Evolutionary conservation across 306 rosid genomes (phyloP).

Genomic region (Medicago lupulina): DNA sequence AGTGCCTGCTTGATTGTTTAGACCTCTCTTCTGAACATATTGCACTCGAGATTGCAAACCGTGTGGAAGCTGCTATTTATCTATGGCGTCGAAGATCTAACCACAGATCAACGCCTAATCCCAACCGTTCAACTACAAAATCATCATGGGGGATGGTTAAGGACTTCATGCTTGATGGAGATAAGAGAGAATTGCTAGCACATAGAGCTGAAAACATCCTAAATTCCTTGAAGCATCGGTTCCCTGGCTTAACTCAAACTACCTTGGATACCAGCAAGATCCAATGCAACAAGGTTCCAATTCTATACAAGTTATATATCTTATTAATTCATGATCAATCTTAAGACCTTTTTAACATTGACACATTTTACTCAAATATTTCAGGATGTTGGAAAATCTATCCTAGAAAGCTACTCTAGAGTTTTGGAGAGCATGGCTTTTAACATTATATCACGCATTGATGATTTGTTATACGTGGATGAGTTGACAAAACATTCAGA

Average conservation of each 20-base stretch:
- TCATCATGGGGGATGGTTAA: slow-evolving; percentile 93
- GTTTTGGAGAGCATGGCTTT: slow-evolving; percentile 93
- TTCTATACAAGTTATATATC: background rate
- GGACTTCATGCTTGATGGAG: slow-evolving; percentile 88
- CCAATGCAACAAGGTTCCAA: slow-evolving; percentile 80
- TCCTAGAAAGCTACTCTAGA: slow-evolving; percentile 94
- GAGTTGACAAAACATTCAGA: slow-evolving; percentile 83
- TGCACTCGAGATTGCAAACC: slow-evolving; percentile 91
- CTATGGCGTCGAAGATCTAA: slow-evolving; percentile 88
- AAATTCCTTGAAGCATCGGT: slow-evolving; percentile 78
- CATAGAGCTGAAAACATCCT: slow-evolving; percentile 85
- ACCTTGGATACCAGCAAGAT: slow-evolving; percentile 88
- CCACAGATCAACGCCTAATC: slow-evolving; percentile 55
- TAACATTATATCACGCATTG: slow-evolving; percentile 87
- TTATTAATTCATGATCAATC: background rate
- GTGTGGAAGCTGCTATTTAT: slow-evolving; percentile 80
- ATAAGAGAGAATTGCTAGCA: slow-evolving; percentile 84
- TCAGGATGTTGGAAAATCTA: slow-evolving; percentile 95
- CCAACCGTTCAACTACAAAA: slow-evolving; percentile 77
- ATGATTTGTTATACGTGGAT: slow-evolving; percentile 84
- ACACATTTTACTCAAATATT: slow-evolving; percentile 34
- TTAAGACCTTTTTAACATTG: background rate
- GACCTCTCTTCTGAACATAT: slow-evolving; percentile 93
- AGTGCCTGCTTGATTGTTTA: slow-evolving; percentile 85
- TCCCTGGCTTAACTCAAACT: slow-evolving; percentile 89